phyloP scores from a whole-genome alignment of 2,329 filamentous ascomycete species.

The Plenodomus tracheiphilus region DNA sequence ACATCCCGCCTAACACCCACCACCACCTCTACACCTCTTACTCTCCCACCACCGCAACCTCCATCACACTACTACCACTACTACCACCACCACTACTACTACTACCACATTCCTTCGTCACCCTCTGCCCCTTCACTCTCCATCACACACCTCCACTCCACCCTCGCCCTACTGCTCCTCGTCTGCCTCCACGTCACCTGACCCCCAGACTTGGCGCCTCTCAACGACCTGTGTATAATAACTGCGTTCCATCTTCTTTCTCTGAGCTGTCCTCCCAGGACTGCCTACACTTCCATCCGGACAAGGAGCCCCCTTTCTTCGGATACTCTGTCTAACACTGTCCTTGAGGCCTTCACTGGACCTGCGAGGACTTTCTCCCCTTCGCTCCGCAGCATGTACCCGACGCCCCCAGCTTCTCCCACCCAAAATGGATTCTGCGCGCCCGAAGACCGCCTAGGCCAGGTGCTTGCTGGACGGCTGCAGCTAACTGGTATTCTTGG shows the following conservation, averaged over 20 bases:
- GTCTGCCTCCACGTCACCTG: conserved; percentile 24
- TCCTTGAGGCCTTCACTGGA: conserved; percentile 49
- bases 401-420: conserved; percentile 56
- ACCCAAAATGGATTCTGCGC: conserved; percentile 48
- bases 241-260: conserved; percentile 10
- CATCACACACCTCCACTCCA: conserved; percentile 9
- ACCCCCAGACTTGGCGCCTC: conserved; percentile 20
- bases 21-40: too few relatives aligned
- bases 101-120: conserved; percentile 27
- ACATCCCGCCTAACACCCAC: conserved; percentile 40
- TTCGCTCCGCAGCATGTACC: conserved; percentile 48
- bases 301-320: conserved; percentile 10
- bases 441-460: conserved; percentile 85
- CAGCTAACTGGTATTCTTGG: conserved; percentile 85
- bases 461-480: conserved; percentile 78
- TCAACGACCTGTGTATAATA: conserved; percentile 18
- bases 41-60: conserved; percentile 10
- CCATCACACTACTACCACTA: conserved; percentile 18
- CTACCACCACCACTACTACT: too few relatives aligned
- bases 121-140: conserved; percentile 16
- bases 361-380: conserved; percentile 40
- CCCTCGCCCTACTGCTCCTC: conserved; percentile 6
- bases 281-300: conserved; percentile 8
- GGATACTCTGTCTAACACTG: conserved; percentile 27
- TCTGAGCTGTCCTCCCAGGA: conserved; percentile 9